Evolutionary conservation across 2,329 filamentous ascomycete genomes (phyloP), one percentile per base, ranked within the genome.

Genomic region (Phyllosticta citrichinensis): DNA sequence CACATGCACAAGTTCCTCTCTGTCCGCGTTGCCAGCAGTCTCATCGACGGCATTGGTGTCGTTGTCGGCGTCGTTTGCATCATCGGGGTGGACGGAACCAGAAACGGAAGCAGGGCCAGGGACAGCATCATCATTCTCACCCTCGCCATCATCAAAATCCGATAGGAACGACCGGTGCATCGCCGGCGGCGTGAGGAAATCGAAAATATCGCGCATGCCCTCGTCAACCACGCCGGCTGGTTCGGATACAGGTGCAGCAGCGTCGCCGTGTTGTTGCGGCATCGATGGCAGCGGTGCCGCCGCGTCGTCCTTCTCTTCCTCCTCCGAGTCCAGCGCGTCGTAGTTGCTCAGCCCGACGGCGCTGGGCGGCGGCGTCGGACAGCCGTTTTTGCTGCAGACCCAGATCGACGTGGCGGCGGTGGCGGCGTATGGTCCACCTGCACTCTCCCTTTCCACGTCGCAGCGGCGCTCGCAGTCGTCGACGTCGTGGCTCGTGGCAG

Each of bases 181-280:
- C 14, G 40, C 40, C 6, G 40, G 40, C 40, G 40, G 40, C 40
- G 40, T 47, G 17, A 47, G 40, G 8, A 47, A 47, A 14, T 47
- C 40, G 40, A 47, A 47, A n/a, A 47, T 47, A 14, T 47, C 40
- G 40, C 14, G 17, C 14, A 47, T 47, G 40, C 40, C 40, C 40
- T 47, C 40, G 40, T 47, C 40, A 14, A 47, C 40, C 10, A 40
- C 35, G 35, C 35, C 9, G 4, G 35, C 35, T 2, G 35, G 3
- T 40, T 22, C 22, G 22, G 35, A 9, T 14, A 40, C 14, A 2
- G 35, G 3, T 12, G 35, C 4, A 22, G 35, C 64, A 77, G 78
- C 50, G 71, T 77, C 6, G 75, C 80, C 63, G 79, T 88, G 72
- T 81, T 92, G 62, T 74, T 88, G 40, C 77, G 81, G 22, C 78